These are phyloP conservation scores for Petasospora rhodanensis DNA, from an alignment of 1,139 yeast species.

Conservation along the genomic window DNA sequence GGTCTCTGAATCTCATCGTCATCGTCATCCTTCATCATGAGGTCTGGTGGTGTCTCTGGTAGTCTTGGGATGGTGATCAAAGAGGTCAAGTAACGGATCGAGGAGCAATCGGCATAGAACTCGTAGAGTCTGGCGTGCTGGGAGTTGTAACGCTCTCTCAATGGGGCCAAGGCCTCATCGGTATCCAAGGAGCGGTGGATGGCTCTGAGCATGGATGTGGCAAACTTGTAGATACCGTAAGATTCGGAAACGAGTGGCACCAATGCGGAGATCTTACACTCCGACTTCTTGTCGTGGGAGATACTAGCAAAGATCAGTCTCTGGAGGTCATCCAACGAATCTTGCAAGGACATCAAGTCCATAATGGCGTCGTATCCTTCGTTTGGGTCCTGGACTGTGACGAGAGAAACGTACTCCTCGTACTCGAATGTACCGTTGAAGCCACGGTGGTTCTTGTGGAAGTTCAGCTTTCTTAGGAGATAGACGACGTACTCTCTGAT, in stretches of 20 bases:
- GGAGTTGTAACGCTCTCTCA: conserved; percentile 67
- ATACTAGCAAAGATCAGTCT: conserved; percentile 73
- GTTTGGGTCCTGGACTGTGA: conserved; percentile 88
- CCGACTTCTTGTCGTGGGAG: conserved; percentile 59
- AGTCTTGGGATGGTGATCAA: conserved; percentile 84
- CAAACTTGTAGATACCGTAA: conserved; percentile 86
- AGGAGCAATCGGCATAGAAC: conserved; percentile 87
- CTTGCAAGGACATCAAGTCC: conserved; percentile 85
- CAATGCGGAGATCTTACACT: conserved; percentile 81
- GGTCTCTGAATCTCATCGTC: conserved; percentile 35
- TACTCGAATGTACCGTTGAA: conserved; percentile 96
- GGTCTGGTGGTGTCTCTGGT: conserved; percentile 67
- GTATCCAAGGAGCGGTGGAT: conserved; percentile 74
- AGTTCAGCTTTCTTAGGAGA: conserved; percentile 67
- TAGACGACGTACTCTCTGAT: conserved; percentile 74
- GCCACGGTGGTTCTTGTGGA: conserved; percentile 82
- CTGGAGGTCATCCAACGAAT: conserved; percentile 75
- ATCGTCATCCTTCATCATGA: conserved; percentile 42
- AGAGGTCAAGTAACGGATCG: conserved; percentile 77
- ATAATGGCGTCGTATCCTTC: conserved; percentile 90
- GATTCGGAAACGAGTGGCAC: conserved; percentile 93
- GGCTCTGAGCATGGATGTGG: conserved; percentile 88
- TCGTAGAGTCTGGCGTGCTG: conserved; percentile 80
- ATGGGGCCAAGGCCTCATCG: conserved; percentile 72
- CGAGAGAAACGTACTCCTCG: conserved; percentile 85